Evolutionary conservation across 75 land plant genomes (phyloP).

Genomic region (Azolla pinnata): DNA sequence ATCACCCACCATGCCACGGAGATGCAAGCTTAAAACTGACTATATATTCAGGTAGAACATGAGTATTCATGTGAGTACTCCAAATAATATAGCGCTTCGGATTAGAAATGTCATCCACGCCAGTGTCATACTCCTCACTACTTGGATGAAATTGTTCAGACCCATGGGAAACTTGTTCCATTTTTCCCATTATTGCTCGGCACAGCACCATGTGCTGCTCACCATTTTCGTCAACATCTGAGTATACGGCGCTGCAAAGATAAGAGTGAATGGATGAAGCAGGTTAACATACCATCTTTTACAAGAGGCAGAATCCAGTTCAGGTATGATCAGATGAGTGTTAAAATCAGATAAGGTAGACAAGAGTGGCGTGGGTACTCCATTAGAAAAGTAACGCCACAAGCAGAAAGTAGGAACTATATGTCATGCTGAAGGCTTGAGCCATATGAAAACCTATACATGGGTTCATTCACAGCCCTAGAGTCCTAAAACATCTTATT

Average conservation of each 20-base stretch:
- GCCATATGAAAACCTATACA: too few species aligned
- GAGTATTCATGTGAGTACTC: conserved; percentile 46
- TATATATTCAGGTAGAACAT: conserved; percentile 42
- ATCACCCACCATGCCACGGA: conserved; percentile 25
- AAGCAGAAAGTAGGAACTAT: too few species aligned
- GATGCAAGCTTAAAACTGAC: conserved; percentile 36
- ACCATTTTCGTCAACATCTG: conserved; percentile 60
- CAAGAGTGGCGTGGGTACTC: too few species aligned
- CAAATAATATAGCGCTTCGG: conserved; percentile 40
- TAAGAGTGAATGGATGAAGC: too few species aligned
- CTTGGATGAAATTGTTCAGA: conserved; percentile 35
- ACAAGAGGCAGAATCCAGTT: too few species aligned
- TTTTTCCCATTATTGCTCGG: conserved; percentile 34
- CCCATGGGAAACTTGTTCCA: conserved; percentile 35
- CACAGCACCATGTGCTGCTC: conserved; percentile 50
- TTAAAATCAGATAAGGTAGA: too few species aligned
- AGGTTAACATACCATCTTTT: too few species aligned
- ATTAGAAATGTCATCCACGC: conserved; percentile 26
- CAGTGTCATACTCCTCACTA: conserved; percentile 35
- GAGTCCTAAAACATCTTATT: too few species aligned
- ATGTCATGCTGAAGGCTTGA: too few species aligned
- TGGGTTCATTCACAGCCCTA: too few species aligned
- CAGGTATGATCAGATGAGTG: too few species aligned
- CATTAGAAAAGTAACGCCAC: too few species aligned
- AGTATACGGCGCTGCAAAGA: conserved; percentile 24